Evolutionary conservation across 345 rosid species (phyloP).

Genomic region (Arabidopsis suecica): DNA sequence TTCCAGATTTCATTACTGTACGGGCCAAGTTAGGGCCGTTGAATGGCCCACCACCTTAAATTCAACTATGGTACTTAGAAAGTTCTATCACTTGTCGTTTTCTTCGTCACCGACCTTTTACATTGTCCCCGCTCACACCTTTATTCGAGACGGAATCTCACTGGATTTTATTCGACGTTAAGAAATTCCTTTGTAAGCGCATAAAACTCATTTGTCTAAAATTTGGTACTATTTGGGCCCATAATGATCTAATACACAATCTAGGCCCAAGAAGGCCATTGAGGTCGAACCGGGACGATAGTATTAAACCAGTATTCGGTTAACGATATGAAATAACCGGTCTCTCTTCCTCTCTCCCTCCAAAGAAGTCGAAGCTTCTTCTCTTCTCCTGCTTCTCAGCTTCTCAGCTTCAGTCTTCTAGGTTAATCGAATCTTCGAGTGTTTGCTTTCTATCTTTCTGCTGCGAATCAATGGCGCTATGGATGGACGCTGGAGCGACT

Average conservation of each 20-base stretch:
- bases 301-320: neutral
- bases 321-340: neutral
- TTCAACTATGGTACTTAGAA: conserved; percentile 5
- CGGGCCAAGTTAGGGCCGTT: conserved; percentile 33
- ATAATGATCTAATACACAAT: neutral
- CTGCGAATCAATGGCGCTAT: conserved; percentile 67
- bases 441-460: neutral
- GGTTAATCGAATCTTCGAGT: conserved; percentile 26
- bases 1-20: neutral
- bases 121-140: neutral
- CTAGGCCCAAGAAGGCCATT: neutral
- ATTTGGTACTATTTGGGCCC: neutral
- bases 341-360: conserved; percentile 26
- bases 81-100: conserved; percentile 15
- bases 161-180: neutral
- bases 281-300: conserved; percentile 1
- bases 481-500: conserved; percentile 80
- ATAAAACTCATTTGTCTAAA: neutral
- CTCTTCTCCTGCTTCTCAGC: neutral
- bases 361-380: conserved; percentile 36
- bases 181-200: neutral
- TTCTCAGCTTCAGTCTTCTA: neutral
- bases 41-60: conserved; percentile 13
- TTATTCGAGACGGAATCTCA: neutral
- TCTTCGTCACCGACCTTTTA: conserved; percentile 29